phyloP scores from a whole-genome alignment of 2,329 filamentous ascomycete species.

The Exserohilum rostratum region DNA sequence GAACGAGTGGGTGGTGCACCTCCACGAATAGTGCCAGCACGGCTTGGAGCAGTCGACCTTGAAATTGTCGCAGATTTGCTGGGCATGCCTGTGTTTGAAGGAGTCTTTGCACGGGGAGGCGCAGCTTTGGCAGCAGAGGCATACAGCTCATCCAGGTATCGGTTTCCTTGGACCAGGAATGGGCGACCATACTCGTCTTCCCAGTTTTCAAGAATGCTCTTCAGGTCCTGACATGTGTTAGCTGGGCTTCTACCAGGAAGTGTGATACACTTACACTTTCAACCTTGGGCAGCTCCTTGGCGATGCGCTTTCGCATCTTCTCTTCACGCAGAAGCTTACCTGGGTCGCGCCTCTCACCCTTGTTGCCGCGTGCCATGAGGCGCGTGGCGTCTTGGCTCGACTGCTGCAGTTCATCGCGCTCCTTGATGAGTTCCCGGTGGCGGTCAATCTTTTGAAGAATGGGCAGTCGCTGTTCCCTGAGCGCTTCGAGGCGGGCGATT shows the following conservation, averaged over 20 bases:
- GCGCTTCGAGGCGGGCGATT: constrained; percentile 77
- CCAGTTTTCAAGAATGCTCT: constrained; percentile 81
- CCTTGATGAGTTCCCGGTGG: constrained; percentile 80
- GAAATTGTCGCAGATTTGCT: constrained; percentile 34
- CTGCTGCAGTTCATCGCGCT: constrained; percentile 83
- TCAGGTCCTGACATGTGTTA: constrained; percentile 60
- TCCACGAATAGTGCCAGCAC: constrained; percentile 51
- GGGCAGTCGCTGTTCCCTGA: constrained; percentile 87
- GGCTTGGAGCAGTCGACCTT: constrained; percentile 40
- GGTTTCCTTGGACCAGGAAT: constrained; percentile 90
- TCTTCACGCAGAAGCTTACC: constrained; percentile 93
- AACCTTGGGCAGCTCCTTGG: constrained; percentile 94
- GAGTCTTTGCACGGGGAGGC: constrained; percentile 76
- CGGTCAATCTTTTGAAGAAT: constrained; percentile 81
- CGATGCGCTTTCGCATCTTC: constrained; percentile 97
- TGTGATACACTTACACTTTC: constrained; percentile 59
- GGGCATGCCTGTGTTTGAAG: constrained; percentile 56
- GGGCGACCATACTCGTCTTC: constrained; percentile 93
- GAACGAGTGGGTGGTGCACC: constrained; percentile 48
- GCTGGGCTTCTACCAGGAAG: neutral
- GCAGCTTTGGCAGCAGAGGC: constrained; percentile 64
- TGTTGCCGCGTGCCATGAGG: constrained; percentile 86
- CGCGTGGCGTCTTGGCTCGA: constrained; percentile 95
- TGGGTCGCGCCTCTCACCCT: constrained; percentile 92
- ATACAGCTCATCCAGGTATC: constrained; percentile 87